Evolutionary conservation across 345 rosid species (phyloP), one percentile per base, ranked within the genome.

Genomic region (Capsella bursapastoris): DNA sequence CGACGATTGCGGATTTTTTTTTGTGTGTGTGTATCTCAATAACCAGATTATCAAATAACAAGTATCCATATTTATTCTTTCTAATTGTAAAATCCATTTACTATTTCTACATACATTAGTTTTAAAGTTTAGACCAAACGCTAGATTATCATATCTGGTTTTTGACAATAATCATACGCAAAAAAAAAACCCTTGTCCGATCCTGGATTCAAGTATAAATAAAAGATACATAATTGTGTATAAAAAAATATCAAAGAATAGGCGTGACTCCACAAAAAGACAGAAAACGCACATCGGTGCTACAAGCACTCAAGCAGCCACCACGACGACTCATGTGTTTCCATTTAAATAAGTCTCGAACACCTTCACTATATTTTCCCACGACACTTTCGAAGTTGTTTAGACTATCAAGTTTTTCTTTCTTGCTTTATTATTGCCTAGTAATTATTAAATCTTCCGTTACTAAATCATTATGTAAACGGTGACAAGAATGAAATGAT

Each of bases 251-350:
- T 15, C 4, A 62, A 62, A 29, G 18, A 71, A 59, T 32, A 61
- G 32, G 53, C 29, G 68, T 40, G 69, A 52, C 53, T 62, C 62
- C 69, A 41, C 13, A 52, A 29, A 52, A 72, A 43, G 55, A 72
- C 55, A 28, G 25, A 22, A 22, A 41, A 43, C 31, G 51, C n/a
- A 37, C 59, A 38, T 72, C 6, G 53, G 66, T 63, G 53, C 57
- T 53, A 22, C 12, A 43, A 64, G 70, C 77, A 72, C 76, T 53
- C 43, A 72, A 72, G 64, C 55, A 55, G 57, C 60, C 70, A 64
- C 64, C 64, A 64, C 61, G 64, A 73, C 64, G 70, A 64, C 45
- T 53, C 70, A 55, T 64, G 57, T 64, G 6, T 53, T 43, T 37
- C 56, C 37, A 31, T 72, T 72, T 18, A 40, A 34, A 70, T 61